Evolutionary conservation across 805 yeast species (phyloP).

Genomic region (Zygotorulaspora chibaensis): DNA sequence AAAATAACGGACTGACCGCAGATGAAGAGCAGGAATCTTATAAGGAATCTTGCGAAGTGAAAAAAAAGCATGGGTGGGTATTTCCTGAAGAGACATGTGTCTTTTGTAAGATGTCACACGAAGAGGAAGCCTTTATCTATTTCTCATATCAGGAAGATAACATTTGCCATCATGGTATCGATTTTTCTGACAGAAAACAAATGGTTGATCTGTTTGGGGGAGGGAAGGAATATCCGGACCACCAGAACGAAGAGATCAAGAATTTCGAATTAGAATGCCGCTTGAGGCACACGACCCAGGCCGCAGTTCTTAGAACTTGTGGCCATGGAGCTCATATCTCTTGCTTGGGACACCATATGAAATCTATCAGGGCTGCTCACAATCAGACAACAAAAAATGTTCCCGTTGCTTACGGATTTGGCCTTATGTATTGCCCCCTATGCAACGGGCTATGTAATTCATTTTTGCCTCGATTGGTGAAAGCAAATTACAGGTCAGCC

Average conservation of each 20-base stretch:
- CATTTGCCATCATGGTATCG: conserved; percentile 23
- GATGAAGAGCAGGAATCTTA: conserved; percentile 19
- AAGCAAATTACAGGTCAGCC: conserved; percentile 6
- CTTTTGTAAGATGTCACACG: conserved; percentile 31
- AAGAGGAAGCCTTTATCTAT: conserved; percentile 30
- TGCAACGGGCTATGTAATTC: conserved; percentile 84
- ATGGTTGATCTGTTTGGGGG: conserved; percentile 21
- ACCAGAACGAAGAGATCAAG: background rate
- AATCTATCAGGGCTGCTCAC: conserved; percentile 50
- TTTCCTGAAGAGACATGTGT: conserved; percentile 30
- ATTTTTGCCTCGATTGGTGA: conserved; percentile 59
- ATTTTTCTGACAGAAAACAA: conserved; percentile 28
- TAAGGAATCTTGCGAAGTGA: background rate
- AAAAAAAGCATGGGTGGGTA: conserved; percentile 14
- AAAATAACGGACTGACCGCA: conserved; percentile 39
- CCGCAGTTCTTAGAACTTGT: conserved; percentile 50
- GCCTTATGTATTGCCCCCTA: conserved; percentile 82
- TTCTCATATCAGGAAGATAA: conserved; percentile 31
- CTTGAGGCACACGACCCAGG: conserved; percentile 40
- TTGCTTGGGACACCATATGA: conserved; percentile 65
- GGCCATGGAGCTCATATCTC: conserved; percentile 90
- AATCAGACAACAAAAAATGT: conserved; percentile 76
- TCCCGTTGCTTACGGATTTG: conserved; percentile 66
- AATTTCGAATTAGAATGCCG: background rate
- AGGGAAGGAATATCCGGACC: conserved; percentile 33